Base-by-base conservation (phyloP, 1,284 basidiomycete species). In the Rhodotorula sp. region DNA sequence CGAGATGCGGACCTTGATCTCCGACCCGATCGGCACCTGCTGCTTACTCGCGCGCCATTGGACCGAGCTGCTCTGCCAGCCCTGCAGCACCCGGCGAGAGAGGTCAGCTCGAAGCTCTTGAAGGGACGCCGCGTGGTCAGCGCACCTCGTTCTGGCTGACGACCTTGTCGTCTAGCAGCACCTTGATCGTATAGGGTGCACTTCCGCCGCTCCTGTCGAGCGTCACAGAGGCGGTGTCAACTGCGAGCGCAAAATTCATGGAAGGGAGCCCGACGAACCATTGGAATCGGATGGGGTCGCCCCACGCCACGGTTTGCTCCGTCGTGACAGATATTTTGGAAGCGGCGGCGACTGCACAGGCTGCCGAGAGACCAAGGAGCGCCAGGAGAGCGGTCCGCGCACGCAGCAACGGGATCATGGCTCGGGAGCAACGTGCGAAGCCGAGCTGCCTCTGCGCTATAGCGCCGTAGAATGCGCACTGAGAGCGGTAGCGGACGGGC, bases 1-100 rank as follows among this genome's bases (percentile, higher is more conserved):
- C 17, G 34, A 41, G 2, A 68, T 60, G 19, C 66, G 66, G n/a
- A 72, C 55, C 55, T 65, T 68, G 60, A 72, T 53, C 21, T 34
- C 27, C 16, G 57, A 49, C 2, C 66, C 66, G 1, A 16, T 46
- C 1, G 66, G 63, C 4, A 62, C 59, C 45, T 72, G 60, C 3
- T 58, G 45, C 12, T 16, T 12, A 21, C 27, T 50, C 7, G 59
- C 59, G 3, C 55, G 53, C 70, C 66, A 68, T 41, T 72, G 70
- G 0, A 71, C 66, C 1, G 34, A 46, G 19, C 25, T 64, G 4
- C 59, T 13, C 16, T 57, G 45, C 70, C 66, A 72, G 2, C 66
- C 70, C 48, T 59, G 42, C 59, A 27, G 59, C 7, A 7, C 17
- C 14, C 17, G 16, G 16, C 16, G 23, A 10, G 16, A 4, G 48